These are phyloP conservation scores for Sporothrix humicola DNA, from an alignment of 2,329 filamentous ascomycete species.

Conservation along the genomic window DNA sequence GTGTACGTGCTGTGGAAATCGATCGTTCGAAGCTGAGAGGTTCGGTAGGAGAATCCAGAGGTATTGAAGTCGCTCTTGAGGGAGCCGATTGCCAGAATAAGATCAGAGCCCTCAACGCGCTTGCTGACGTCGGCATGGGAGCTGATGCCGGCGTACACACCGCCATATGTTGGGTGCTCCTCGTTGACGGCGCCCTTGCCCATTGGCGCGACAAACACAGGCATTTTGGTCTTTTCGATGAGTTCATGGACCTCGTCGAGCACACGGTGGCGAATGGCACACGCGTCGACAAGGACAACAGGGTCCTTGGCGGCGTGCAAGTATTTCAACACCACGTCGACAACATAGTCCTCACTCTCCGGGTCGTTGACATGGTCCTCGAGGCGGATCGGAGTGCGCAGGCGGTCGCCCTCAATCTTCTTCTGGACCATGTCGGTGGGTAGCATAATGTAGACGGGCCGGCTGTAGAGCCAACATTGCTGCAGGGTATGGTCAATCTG, in stretches of 20 bases:
- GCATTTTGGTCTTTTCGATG: conserved; percentile 73
- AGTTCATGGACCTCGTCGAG: conserved; percentile 74
- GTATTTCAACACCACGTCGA: conserved; percentile 75
- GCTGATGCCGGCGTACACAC: conserved; percentile 82
- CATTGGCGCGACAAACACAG: conserved; percentile 89
- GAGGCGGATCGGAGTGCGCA: conserved; percentile 74
- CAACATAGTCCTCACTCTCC: conserved; percentile 80
- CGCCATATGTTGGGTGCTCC: conserved; percentile 74
- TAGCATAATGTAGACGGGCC: conserved; percentile 83
- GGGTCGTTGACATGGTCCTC: conserved; percentile 67
- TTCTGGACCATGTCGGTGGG: conserved; percentile 80
- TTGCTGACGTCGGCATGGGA: conserved; percentile 69
- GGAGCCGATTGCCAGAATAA: conserved; percentile 73
- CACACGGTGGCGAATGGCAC: conserved; percentile 77
- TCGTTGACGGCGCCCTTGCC: conserved; percentile 86
- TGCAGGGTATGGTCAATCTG: conserved; percentile 80
- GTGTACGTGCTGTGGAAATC: conserved; percentile 79
- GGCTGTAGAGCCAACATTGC: conserved; percentile 73
- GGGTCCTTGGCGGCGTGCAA: conserved; percentile 71
- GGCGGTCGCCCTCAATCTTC: conserved; percentile 74
- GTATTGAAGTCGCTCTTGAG: conserved; percentile 79
- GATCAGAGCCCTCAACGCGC: conserved; percentile 70
- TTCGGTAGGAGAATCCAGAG: conserved; percentile 79
- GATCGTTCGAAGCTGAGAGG: conserved; percentile 77
- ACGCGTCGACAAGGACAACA: conserved; percentile 81